A percentile compares a stretch with the other conserved stretches of the same genome.
Conservation (phyloP, 2,329 filamentous ascomycete species). For the Fusarium fujikuroi region DNA sequence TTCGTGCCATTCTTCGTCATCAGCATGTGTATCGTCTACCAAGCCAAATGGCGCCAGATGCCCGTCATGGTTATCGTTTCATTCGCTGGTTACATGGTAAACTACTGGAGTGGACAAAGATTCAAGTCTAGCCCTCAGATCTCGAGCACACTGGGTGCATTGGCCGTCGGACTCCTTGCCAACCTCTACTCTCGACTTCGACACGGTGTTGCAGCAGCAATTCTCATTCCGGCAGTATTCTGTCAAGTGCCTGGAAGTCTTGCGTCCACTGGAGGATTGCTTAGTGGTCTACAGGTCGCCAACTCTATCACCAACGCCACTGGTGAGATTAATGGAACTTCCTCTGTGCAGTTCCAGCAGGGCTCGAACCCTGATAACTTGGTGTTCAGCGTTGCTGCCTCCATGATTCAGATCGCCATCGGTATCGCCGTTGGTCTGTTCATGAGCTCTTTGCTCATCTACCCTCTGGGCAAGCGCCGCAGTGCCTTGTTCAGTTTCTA, state of each 20-base stretch:
- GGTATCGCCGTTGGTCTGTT: conserved; percentile 63
- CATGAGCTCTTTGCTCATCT: conserved; percentile 60
- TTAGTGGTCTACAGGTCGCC: conserved; percentile 58
- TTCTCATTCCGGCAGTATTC: conserved; percentile 60
- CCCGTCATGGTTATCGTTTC: conserved; percentile 81
- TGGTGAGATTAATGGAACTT: conserved; percentile 50
- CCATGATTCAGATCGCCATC: conserved; percentile 64
- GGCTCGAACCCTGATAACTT: conserved; percentile 48
- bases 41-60: conserved; percentile 83
- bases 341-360: conserved; percentile 37
- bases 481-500: conserved; percentile 62
- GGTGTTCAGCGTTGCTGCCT: conserved; percentile 58
- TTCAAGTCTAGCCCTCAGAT: conserved; percentile 79
- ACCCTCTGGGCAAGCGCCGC: conserved; percentile 61
- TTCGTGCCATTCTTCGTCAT: conserved; percentile 80
- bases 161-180: conserved; percentile 79
- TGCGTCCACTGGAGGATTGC: conserved; percentile 58
- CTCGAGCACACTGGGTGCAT: conserved; percentile 79
- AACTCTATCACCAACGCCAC: conserved; percentile 56
- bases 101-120: conserved; percentile 74
- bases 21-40: conserved; percentile 80
- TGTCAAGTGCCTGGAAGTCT: conserved; percentile 61
- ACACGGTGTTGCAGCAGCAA: conserved; percentile 62
- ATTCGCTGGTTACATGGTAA: conserved; percentile 78
- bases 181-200: conserved; percentile 76